These are phyloP conservation scores for Pilasporangium apinafurcum DNA, from an alignment of 352 stramenopile genomes.

Conservation along the genomic window DNA sequence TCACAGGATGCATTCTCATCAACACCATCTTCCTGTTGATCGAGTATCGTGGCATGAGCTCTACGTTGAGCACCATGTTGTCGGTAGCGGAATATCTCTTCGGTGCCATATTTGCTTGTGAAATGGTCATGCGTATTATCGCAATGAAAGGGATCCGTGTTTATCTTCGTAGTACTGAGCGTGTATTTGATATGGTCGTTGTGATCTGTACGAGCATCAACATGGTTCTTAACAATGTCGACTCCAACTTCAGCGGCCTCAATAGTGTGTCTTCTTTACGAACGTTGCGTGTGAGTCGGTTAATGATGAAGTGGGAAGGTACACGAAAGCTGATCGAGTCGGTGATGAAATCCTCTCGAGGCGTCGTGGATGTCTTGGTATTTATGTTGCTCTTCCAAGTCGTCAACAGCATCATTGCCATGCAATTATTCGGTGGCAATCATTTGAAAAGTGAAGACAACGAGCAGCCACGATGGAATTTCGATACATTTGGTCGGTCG, in stretches of 20 bases:
- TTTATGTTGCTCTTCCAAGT: constrained; percentile 77
- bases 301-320: constrained; percentile 81
- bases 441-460: constrained; percentile 37
- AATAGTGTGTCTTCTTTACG: constrained; percentile 65
- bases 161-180: constrained; percentile 55
- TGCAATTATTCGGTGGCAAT: constrained; percentile 67
- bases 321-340: constrained; percentile 75
- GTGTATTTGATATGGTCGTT: constrained; percentile 67
- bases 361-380: constrained; percentile 62
- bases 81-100: constrained; percentile 70
- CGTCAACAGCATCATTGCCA: constrained; percentile 66
- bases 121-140: constrained; percentile 58
- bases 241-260: constrained; percentile 40
- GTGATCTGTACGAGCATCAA: constrained; percentile 62
- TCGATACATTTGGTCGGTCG: constrained; percentile 60
- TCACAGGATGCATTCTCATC: constrained; percentile 57
- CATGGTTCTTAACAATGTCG: constrained; percentile 63
- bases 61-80: constrained; percentile 21
- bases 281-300: constrained; percentile 56
- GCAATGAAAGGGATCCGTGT: constrained; percentile 38
- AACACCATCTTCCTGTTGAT: constrained; percentile 66
- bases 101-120: constrained; percentile 44
- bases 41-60: constrained; percentile 58
- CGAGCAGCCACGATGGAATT: constrained; percentile 70
- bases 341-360: constrained; percentile 73